Evolutionary conservation across 2,329 filamentous ascomycete species (phyloP).

Genomic region (Fusarium buharicum): DNA sequence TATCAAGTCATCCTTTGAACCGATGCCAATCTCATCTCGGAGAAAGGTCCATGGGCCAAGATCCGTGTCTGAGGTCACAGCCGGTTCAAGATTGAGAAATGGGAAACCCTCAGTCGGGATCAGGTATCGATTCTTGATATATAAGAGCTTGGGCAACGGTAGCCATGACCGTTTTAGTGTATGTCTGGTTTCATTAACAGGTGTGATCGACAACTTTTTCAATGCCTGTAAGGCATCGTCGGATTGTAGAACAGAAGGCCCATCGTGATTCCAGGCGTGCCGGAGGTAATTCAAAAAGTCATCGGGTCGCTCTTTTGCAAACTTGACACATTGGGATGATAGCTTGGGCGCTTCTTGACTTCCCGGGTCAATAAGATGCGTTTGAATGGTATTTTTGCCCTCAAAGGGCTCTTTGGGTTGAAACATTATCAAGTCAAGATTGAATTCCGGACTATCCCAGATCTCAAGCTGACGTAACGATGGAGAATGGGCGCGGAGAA

Average conservation of each 20-base stretch:
- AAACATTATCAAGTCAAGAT: background rate
- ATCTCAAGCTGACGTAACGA: background rate
- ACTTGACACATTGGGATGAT: background rate
- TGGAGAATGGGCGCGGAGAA: background rate
- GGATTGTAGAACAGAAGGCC: background rate
- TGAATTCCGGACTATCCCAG: too few species aligned
- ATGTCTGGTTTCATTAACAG: background rate
- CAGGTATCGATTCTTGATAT: slow-evolving; percentile 15
- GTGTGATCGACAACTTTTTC: background rate
- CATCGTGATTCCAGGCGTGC: background rate
- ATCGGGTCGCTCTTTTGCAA: background rate
- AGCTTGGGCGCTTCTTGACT: background rate
- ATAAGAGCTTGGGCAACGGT: slow-evolving; percentile 18
- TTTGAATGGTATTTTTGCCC: background rate
- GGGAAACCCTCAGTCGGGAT: slow-evolving; percentile 11
- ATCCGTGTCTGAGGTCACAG: background rate
- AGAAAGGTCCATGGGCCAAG: slow-evolving; percentile 13
- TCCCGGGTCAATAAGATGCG: background rate
- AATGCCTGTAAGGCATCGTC: background rate
- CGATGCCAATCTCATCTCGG: background rate
- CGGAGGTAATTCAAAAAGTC: background rate
- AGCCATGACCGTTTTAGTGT: slow-evolving; percentile 9
- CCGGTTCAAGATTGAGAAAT: slow-evolving; percentile 9
- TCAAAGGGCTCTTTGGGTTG: background rate
- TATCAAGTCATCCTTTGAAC: background rate